Conservation (phyloP, 257 asterid genomes). For the Linaria vulgaris region DNA sequence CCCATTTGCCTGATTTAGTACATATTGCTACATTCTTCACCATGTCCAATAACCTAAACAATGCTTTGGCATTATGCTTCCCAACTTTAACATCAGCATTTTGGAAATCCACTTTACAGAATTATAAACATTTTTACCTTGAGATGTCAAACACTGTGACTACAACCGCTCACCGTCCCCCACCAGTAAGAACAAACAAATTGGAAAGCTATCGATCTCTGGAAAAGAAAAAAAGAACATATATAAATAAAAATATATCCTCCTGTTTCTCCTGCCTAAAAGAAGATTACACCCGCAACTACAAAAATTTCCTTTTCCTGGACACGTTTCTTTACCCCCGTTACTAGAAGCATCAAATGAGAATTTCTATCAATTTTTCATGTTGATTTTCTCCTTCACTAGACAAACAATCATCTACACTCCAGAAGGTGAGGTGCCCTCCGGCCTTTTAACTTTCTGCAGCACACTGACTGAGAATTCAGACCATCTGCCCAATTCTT, state of each 20-base stretch:
- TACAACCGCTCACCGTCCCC: conserved; percentile 32
- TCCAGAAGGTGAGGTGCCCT: conserved; percentile 11
- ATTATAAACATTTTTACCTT: conserved; percentile 51
- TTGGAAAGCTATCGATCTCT: conserved; percentile 47
- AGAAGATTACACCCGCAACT: conserved; percentile 57
- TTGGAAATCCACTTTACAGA: conserved; percentile 48
- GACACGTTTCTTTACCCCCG: conserved; percentile 25
- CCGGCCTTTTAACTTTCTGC: conserved; percentile 2
- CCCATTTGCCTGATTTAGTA: neutral
- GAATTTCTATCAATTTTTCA: conserved; percentile 25
- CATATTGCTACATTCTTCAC: neutral
- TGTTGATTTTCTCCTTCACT: conserved; percentile 19
- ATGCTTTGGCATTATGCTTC: neutral
- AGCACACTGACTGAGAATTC: neutral
- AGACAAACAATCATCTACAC: conserved; percentile 22
- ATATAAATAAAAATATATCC: conserved; percentile 23
- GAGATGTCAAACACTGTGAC: conserved; percentile 35
- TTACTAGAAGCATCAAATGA: conserved; percentile 28
- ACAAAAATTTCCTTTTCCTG: conserved; percentile 55
- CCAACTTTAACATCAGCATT: conserved; percentile 10
- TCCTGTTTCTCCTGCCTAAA: conserved; percentile 41
- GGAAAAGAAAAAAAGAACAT: conserved; percentile 30
- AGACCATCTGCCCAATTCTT: neutral
- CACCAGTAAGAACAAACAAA: conserved; percentile 57
- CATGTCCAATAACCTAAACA: neutral